phyloP scores from a whole-genome alignment of 1,284 basidiomycete genomes.

The Abortiporus biennis region DNA sequence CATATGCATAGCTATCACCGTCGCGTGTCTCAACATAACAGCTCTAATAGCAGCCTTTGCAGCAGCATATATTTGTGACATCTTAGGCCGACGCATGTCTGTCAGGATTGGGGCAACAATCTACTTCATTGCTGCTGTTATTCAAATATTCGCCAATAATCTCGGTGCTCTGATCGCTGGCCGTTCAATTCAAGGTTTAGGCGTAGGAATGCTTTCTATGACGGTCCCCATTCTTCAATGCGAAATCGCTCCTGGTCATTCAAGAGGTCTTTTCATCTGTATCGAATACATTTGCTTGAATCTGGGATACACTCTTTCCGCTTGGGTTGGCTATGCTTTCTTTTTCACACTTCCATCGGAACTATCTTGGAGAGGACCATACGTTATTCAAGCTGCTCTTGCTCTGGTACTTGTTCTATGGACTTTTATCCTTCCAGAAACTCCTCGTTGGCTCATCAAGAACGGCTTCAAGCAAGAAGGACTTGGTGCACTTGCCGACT shows the following conservation, averaged over 20 bases:
- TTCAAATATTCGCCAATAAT: conserved; percentile 39
- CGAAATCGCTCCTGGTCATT: conserved; percentile 46
- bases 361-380: conserved; percentile 49
- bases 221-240: conserved; percentile 46
- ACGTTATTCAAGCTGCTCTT: conserved; percentile 41
- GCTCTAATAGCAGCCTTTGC: conserved; percentile 39
- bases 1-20: conserved; percentile 40
- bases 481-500: conserved; percentile 38
- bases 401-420: conserved; percentile 36
- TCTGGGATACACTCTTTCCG: conserved; percentile 40
- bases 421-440: conserved; percentile 46
- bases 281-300: conserved; percentile 50
- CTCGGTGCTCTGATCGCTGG: conserved; percentile 38
- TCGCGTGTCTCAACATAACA: conserved; percentile 46
- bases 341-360: conserved; percentile 43
- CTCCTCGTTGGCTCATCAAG: conserved; percentile 47
- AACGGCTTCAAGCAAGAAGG: conserved; percentile 43
- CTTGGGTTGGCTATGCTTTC: conserved; percentile 49
- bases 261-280: conserved; percentile 44
- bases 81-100: conserved; percentile 42
- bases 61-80: conserved; percentile 43
- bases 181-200: conserved; percentile 41
- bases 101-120: conserved; percentile 42
- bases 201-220: conserved; percentile 46
- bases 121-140: conserved; percentile 40